Conservation (phyloP, 768 basidiomycete species). For the Tephrocybe sp. region DNA sequence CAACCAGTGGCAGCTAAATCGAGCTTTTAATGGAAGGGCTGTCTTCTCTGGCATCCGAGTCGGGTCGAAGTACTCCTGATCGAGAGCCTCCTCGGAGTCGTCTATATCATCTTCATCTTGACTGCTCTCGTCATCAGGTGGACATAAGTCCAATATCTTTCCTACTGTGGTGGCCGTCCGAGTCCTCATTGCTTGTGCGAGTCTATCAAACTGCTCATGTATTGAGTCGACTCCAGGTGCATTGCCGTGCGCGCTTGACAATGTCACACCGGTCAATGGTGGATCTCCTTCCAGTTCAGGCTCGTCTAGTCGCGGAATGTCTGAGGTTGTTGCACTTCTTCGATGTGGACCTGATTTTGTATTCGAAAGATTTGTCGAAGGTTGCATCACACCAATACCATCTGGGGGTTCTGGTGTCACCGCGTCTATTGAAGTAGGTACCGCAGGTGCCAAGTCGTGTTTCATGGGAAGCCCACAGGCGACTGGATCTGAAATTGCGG, state of each 20-base stretch:
- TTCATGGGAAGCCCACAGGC: too few species aligned
- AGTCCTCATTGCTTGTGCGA: too few species aligned
- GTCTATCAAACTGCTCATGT: neutral
- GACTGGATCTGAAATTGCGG: neutral
- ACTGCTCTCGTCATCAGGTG: neutral
- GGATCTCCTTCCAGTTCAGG: neutral
- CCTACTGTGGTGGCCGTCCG: neutral
- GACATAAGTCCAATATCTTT: constrained; percentile 12
- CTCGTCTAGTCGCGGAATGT: neutral
- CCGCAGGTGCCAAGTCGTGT: too few species aligned
- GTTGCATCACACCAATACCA: too few species aligned
- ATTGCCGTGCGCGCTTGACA: too few species aligned
- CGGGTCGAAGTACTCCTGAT: too few species aligned
- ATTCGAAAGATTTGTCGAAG: neutral
- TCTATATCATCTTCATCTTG: constrained; percentile 15
- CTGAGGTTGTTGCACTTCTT: neutral
- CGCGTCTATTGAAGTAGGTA: too few species aligned
- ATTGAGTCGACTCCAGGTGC: neutral
- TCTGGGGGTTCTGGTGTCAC: too few species aligned
- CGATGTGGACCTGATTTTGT: neutral
- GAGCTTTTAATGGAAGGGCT: constrained; percentile 28
- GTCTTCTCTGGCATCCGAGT: constrained; percentile 12
- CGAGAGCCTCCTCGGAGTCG: too few species aligned
- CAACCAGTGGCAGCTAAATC: constrained; percentile 34
- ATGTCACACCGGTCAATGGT: too few species aligned